A percentile compares a stretch with the other conserved stretches of the same genome.
phyloP scores from a whole-genome alignment of 202 grass and related monocot genomes.

The Setaria viridis region DNA sequence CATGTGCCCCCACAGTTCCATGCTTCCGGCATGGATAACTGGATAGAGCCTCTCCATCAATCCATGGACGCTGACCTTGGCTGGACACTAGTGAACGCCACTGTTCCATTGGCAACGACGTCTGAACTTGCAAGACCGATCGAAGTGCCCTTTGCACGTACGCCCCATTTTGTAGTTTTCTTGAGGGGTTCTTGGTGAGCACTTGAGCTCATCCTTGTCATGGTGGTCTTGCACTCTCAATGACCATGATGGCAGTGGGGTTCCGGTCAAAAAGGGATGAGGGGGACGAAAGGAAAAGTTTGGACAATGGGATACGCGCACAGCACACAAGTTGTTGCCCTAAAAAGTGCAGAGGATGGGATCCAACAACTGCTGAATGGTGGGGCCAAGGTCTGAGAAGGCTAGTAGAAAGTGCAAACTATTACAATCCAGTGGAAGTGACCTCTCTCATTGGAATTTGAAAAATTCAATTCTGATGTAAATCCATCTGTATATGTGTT shows the following conservation, averaged over 20 bases:
- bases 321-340: slow-evolving; percentile 5
- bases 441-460: background rate
- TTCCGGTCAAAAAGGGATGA: slow-evolving; percentile 30
- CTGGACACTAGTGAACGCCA: background rate
- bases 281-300: background rate
- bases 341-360: slow-evolving; percentile 5
- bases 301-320: background rate
- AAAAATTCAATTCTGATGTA: background rate
- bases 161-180: slow-evolving; percentile 13
- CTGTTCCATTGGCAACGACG: slow-evolving; percentile 35
- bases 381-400: background rate
- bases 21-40: background rate
- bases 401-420: background rate
- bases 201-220: background rate
- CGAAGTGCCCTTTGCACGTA: slow-evolving; percentile 9
- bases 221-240: background rate
- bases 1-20: background rate
- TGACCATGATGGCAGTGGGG: background rate
- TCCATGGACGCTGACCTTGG: slow-evolving; percentile 10
- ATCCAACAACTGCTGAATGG: slow-evolving; percentile 23
- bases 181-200: slow-evolving; percentile 5
- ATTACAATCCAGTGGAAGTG: background rate
- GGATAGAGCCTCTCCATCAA: background rate
- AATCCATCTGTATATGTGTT: background rate
- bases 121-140: background rate